Conservation (phyloP, 2,329 filamentous ascomycete genomes). For the Alternaria gansuensis region DNA sequence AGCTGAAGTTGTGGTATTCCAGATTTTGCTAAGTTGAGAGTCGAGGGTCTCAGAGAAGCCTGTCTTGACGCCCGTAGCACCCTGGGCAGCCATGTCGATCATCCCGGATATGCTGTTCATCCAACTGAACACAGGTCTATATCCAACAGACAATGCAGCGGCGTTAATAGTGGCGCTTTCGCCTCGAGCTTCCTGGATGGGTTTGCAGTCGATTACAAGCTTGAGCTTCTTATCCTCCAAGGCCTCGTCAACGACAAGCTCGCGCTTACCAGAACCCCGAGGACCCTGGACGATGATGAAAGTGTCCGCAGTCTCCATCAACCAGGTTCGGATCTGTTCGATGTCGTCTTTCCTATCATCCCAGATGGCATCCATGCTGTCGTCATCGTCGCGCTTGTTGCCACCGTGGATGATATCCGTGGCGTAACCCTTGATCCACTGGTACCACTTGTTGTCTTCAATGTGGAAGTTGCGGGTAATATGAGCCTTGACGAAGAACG, state of each 20-base stretch:
- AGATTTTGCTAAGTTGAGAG: slow-evolving; percentile 86
- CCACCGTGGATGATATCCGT: slow-evolving; percentile 71
- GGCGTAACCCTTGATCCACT: slow-evolving; percentile 81
- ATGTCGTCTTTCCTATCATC: slow-evolving; percentile 85
- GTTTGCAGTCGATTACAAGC: slow-evolving; percentile 89
- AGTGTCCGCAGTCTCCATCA: slow-evolving; percentile 87
- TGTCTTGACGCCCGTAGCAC: slow-evolving; percentile 91
- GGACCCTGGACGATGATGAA: slow-evolving; percentile 95
- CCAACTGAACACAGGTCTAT: slow-evolving; percentile 93
- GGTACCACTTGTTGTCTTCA: slow-evolving; percentile 75
- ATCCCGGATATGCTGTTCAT: slow-evolving; percentile 94
- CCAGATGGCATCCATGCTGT: slow-evolving; percentile 82
- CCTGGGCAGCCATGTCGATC: slow-evolving; percentile 89
- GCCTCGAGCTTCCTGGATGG: slow-evolving; percentile 87
- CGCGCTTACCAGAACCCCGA: slow-evolving; percentile 87
- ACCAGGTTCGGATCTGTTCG: slow-evolving; percentile 81
- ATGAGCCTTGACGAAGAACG: slow-evolving; percentile 89
- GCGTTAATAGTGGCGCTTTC: slow-evolving; percentile 85
- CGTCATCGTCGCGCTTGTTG: slow-evolving; percentile 67
- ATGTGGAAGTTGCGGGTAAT: slow-evolving; percentile 80
- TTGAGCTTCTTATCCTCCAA: slow-evolving; percentile 79
- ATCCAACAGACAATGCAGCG: slow-evolving; percentile 84
- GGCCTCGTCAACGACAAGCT: slow-evolving; percentile 85
- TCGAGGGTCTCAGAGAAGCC: slow-evolving; percentile 94
- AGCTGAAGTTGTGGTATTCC: slow-evolving; percentile 81